A percentile compares a stretch with the other conserved stretches of the same genome.
Evolutionary conservation across 78 protist genomes (phyloP).

Genomic region (Dictyostelium brefeldianum): DNA sequence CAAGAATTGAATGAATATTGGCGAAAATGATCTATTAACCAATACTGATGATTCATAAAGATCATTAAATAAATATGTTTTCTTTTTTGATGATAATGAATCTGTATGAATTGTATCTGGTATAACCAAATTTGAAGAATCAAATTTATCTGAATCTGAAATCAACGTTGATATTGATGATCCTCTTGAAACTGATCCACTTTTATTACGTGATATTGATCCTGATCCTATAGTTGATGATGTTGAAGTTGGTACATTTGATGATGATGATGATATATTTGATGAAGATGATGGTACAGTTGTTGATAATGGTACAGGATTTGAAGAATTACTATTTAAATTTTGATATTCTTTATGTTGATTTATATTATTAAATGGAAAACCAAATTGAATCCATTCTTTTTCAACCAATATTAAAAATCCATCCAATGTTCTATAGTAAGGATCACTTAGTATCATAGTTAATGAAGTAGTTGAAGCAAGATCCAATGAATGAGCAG

Average conservation of each 20-base stretch:
- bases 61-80: constrained; percentile 19
- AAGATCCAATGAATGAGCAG: constrained; percentile 20
- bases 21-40: constrained; percentile 44
- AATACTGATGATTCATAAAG: constrained; percentile 4
- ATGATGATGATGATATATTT: background rate
- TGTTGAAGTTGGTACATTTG: background rate
- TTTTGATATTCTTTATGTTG: constrained; percentile 11
- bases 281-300: background rate
- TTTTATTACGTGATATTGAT: background rate
- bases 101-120: background rate
- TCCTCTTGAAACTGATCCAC: background rate
- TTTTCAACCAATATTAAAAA: constrained; percentile 91
- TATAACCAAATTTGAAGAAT: background rate
- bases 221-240: background rate
- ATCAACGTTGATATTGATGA: background rate
- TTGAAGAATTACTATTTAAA: background rate
- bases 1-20: constrained; percentile 47
- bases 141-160: background rate
- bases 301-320: too few species aligned
- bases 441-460: constrained; percentile 91
- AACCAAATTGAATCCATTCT: constrained; percentile 96
- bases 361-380: constrained; percentile 21
- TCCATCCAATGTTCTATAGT: constrained; percentile 93
- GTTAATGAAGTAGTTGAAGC: constrained; percentile 87
- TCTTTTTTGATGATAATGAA: constrained; percentile 6